A percentile compares a stretch with the other conserved stretches of the same genome.
Evolutionary conservation across 371 early-diverging fungal species (phyloP).

Genomic region (Parasitella parasitica): DNA sequence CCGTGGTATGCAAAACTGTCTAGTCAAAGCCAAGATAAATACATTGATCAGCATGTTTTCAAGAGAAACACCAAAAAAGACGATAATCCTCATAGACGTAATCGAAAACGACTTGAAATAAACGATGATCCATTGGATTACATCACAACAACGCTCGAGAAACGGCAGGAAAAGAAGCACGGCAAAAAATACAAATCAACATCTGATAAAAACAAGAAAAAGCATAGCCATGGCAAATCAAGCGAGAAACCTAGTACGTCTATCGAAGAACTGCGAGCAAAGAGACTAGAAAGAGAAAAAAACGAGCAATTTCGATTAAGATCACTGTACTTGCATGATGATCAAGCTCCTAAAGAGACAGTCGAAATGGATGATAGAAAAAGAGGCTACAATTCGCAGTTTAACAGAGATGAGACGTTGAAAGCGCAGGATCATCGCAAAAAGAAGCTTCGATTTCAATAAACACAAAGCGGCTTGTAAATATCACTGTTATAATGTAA

Average conservation of each 20-base stretch:
- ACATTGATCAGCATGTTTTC: conserved; percentile 15
- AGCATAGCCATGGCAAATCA: not conserved
- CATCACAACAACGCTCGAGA: conserved; percentile 10
- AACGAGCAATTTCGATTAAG: conserved; percentile 29
- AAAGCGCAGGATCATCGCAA: conserved; percentile 11
- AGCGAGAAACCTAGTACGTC: conserved; percentile 8
- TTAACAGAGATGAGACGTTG: conserved; percentile 19
- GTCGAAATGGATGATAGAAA: conserved; percentile 7
- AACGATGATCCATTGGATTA: conserved; percentile 31
- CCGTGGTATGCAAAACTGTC: conserved; percentile 39
- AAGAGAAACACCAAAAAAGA: not conserved
- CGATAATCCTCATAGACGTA: conserved; percentile 7
- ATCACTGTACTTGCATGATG: conserved; percentile 14
- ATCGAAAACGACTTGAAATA: conserved; percentile 14
- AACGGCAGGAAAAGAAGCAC: not conserved
- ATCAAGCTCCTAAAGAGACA: not conserved
- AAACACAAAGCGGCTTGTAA: not conserved
- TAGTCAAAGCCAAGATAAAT: conserved; percentile 21
- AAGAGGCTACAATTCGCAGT: conserved; percentile 25
- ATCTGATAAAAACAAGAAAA: not conserved
- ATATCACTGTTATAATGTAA: not conserved
- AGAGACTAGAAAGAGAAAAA: conserved; percentile 40
- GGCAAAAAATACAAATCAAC: not conserved
- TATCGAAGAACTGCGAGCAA: conserved; percentile 42
- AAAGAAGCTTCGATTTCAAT: not conserved